Evolutionary conservation across 139 green algal species (phyloP).

Genomic region (Picochlorum sp.): DNA sequence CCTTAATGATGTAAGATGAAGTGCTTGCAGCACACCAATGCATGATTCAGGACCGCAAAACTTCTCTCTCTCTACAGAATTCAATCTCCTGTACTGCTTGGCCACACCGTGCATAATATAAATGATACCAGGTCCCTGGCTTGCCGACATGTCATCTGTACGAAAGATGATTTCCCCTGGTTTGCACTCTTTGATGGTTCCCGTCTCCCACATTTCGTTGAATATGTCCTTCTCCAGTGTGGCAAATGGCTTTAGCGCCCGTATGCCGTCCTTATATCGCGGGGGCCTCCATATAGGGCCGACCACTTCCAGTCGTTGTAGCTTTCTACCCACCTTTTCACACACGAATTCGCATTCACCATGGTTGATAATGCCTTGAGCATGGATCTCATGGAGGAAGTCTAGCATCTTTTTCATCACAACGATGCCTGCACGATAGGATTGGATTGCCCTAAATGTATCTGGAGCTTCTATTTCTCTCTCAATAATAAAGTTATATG

Average conservation of each 20-base stretch:
- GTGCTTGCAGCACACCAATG: constrained; percentile 32
- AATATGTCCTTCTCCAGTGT: constrained; percentile 13
- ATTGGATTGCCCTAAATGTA: constrained; percentile 75
- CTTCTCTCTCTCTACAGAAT: constrained; percentile 22
- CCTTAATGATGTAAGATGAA: constrained; percentile 29
- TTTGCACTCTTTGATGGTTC: constrained; percentile 12
- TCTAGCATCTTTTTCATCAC: constrained; percentile 64
- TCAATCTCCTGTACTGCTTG: constrained; percentile 5
- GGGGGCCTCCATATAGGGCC: constrained; percentile 56
- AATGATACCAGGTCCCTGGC: constrained; percentile 6
- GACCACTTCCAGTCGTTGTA: constrained; percentile 51
- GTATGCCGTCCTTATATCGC: constrained; percentile 40
- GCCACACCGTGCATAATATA: constrained; percentile 26
- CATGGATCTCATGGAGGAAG: constrained; percentile 65
- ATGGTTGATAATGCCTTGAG: constrained; percentile 63
- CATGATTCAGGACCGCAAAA: constrained; percentile 42
- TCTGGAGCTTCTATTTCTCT: constrained; percentile 78
- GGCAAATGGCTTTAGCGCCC: constrained; percentile 53
- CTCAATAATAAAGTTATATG: constrained; percentile 62
- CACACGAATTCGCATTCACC: constrained; percentile 47
- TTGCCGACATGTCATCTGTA: not conserved
- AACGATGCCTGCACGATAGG: constrained; percentile 70
- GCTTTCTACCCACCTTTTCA: constrained; percentile 47
- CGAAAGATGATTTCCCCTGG: constrained; percentile 16
- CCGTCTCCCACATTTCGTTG: constrained; percentile 2